Conservation (phyloP, 140 eudicot genomes). For the Bidens hawaiensis region DNA sequence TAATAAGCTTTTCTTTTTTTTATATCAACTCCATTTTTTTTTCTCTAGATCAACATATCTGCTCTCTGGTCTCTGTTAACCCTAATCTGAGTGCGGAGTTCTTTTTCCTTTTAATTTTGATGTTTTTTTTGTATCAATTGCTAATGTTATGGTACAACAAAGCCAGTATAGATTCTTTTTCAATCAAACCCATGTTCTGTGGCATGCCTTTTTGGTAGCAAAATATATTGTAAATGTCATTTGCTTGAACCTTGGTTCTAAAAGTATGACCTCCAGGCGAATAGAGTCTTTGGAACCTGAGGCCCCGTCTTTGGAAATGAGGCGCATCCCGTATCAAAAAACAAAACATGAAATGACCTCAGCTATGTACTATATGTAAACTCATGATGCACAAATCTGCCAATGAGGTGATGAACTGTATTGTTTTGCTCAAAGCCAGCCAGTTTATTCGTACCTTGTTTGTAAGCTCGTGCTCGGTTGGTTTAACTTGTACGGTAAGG, state of each 20-base stretch:
- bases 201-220: slow-evolving; percentile 16
- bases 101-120: neutral
- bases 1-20: slow-evolving; percentile 2
- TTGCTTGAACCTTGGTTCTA: neutral
- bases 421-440: too few species aligned
- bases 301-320: too few species aligned
- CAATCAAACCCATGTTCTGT: slow-evolving; percentile 4
- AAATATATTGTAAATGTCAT: slow-evolving; percentile 21
- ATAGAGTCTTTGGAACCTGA: too few species aligned
- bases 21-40: slow-evolving; percentile 25
- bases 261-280: too few species aligned
- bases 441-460: too few species aligned
- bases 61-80: slow-evolving; percentile 19
- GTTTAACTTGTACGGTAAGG: neutral
- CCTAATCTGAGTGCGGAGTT: slow-evolving; percentile 26
- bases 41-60: slow-evolving; percentile 13
- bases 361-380: too few species aligned
- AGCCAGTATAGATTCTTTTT: slow-evolving; percentile 17
- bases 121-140: neutral
- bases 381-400: too few species aligned
- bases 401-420: too few species aligned
- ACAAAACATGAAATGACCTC: too few species aligned
- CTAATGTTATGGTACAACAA: slow-evolving; percentile 22
- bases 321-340: too few species aligned
- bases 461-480: too few species aligned